Evolutionary conservation across 2,329 filamentous ascomycete genomes (phyloP).

Genomic region (Pyricularia sp.): DNA sequence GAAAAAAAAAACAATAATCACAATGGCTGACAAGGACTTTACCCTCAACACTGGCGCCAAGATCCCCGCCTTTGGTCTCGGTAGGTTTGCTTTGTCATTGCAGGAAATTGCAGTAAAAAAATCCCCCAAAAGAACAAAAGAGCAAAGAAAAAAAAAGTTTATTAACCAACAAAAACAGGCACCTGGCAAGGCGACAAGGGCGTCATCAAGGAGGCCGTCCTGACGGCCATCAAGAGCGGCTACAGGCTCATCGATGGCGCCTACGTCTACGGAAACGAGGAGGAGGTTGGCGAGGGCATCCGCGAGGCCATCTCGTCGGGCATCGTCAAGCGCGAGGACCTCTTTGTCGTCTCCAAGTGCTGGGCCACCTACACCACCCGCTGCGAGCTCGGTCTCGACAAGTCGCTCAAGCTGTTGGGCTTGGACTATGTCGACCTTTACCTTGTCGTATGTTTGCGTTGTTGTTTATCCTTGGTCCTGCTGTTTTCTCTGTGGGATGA

Average conservation of each 20-base stretch:
- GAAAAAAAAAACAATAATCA: slow-evolving; percentile 9
- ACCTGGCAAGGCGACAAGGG: slow-evolving; percentile 52
- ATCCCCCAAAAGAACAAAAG: too few species aligned
- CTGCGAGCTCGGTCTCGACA: slow-evolving; percentile 55
- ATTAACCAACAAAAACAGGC: slow-evolving; percentile 24
- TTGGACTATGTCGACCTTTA: slow-evolving; percentile 73
- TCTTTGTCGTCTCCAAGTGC: slow-evolving; percentile 77
- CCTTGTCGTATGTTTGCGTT: slow-evolving; percentile 39
- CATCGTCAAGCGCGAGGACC: slow-evolving; percentile 57
- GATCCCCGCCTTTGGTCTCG: slow-evolving; percentile 51
- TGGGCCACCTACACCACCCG: slow-evolving; percentile 70
- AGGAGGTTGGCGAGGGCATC: slow-evolving; percentile 68
- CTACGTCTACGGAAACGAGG: slow-evolving; percentile 70
- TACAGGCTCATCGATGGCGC: slow-evolving; percentile 57
- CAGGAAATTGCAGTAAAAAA: not conserved
- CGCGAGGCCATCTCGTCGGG: slow-evolving; percentile 58
- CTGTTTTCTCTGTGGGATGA: too few species aligned
- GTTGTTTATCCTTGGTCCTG: not conserved
- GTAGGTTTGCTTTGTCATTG: slow-evolving; percentile 22
- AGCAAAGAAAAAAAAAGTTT: not conserved
- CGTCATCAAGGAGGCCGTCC: slow-evolving; percentile 44
- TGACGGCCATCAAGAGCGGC: slow-evolving; percentile 41
- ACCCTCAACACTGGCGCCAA: slow-evolving; percentile 51
- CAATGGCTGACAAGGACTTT: slow-evolving; percentile 43
- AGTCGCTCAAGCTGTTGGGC: slow-evolving; percentile 59